phyloP scores from a whole-genome alignment of 345 rosid species.

The Citrus australasica region DNA sequence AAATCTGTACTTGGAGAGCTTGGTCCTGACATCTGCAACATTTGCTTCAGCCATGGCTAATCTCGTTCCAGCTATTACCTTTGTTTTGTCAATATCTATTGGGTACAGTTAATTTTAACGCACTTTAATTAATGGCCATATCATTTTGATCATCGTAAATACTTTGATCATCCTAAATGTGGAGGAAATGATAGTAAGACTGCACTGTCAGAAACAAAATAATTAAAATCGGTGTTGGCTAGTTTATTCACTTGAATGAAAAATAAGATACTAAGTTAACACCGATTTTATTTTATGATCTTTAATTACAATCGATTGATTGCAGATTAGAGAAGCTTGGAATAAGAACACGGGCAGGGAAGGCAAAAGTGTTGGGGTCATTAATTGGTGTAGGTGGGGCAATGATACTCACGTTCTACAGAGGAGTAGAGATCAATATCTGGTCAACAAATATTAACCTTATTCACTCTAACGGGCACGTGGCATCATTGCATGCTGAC shows the following conservation, averaged over 20 bases:
- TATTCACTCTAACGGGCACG: conserved; percentile 4
- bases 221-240: no score
- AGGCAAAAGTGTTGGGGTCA: conserved; percentile 57
- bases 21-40: conserved; percentile 45
- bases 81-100: conserved; percentile 30
- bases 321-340: conserved; percentile 45
- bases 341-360: conserved; percentile 27
- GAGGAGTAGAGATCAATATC: conserved; percentile 30
- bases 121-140: background rate
- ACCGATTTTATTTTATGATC: no score
- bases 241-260: no score
- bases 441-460: conserved; percentile 37
- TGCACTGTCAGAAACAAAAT: no score
- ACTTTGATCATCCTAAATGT: background rate
- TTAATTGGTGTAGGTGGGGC: conserved; percentile 53
- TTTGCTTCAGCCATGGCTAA: background rate
- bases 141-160: background rate
- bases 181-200: background rate
- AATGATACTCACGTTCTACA: conserved; percentile 52
- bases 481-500: conserved; percentile 1
- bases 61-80: background rate
- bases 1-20: conserved; percentile 33
- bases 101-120: conserved; percentile 21
- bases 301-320: background rate
- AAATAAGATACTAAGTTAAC: no score